Evolutionary conservation across 441 rosid genomes (phyloP), one percentile per base, ranked within the genome.

Genomic region (Mallotus japonicus): DNA sequence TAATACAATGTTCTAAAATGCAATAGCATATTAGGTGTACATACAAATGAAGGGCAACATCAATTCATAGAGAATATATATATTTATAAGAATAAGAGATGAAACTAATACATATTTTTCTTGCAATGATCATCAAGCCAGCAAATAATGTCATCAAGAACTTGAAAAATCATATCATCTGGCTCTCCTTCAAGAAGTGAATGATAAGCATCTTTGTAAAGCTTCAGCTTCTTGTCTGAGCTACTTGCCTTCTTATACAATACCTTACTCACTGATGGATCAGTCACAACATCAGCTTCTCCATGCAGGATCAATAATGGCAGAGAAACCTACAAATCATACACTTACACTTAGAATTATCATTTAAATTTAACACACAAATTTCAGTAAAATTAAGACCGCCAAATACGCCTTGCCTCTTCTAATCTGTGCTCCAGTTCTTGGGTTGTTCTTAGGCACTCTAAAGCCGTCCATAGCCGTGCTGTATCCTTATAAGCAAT

Each of bases 101-200:
- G 40, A 50, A 50, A 50, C 53, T 57, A 58, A 10, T 22, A 5
- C 20, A 22, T 8, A 14, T 20, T 42, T 19, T 6, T 2, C 4
- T 53, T 24, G 40, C 62, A 37, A 73, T 76, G 97, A 2, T 82
- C 73, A 20, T 91, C 85, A 15, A 95, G 94, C 99, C 99, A 95
- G 14, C 83, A 82, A 78, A 88, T 77, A 22, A 95, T 88, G 76
- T 92, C 95, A 5, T 67, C 62, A 28, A 92, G 80, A 78, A 92
- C 97, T 77, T 78, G 88, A 28, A 83, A 78, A 63, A 92, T 91
- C 81, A 74, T 75, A 6, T 89, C 96, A 65, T 95, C 99, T 5
- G 98, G 86, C 72, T 95, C 99, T 0, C 98, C 99, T 81, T 91
- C 97, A 0, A 95, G 92, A 50, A 95, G 88, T 62, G 97, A 69